phyloP scores from a whole-genome alignment of 208 protist species.

The Trypanosoma vivax region DNA sequence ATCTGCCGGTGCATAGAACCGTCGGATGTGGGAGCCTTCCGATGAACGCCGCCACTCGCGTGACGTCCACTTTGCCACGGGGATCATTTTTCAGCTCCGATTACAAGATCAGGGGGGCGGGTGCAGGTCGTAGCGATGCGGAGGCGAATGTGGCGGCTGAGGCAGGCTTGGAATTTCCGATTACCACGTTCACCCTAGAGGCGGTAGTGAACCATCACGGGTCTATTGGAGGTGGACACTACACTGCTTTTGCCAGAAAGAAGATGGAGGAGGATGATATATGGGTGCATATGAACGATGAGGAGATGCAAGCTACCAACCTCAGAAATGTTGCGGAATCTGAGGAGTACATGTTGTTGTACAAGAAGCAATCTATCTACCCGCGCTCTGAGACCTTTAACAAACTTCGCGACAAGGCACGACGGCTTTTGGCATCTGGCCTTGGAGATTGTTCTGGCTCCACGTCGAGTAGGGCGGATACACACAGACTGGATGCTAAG shows the following conservation, averaged over 20 bases:
- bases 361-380: slow-evolving; percentile 69
- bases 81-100: too few species aligned
- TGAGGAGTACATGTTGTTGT: slow-evolving; percentile 83
- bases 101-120: too few species aligned
- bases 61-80: too few species aligned
- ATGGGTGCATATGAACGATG: slow-evolving; percentile 84
- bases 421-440: slow-evolving; percentile 20
- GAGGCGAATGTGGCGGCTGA: too few species aligned
- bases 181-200: slow-evolving; percentile 75
- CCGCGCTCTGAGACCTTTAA: slow-evolving; percentile 18
- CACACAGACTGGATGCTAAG: neutral
- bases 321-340: slow-evolving; percentile 49
- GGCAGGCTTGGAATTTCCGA: slow-evolving; percentile 12
- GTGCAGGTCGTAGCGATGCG: too few species aligned
- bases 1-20: too few species aligned
- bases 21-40: too few species aligned
- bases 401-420: slow-evolving; percentile 51
- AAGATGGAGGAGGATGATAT: slow-evolving; percentile 18
- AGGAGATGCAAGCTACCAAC: slow-evolving; percentile 28
- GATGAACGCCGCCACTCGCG: too few species aligned
- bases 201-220: slow-evolving; percentile 83
- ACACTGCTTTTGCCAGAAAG: slow-evolving; percentile 76
- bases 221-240: slow-evolving; percentile 77
- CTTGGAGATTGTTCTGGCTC: neutral
- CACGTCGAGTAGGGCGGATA: neutral